Base-by-base conservation (phyloP, 176 grass and related monocot genomes). In the Aegilops tauschii region DNA sequence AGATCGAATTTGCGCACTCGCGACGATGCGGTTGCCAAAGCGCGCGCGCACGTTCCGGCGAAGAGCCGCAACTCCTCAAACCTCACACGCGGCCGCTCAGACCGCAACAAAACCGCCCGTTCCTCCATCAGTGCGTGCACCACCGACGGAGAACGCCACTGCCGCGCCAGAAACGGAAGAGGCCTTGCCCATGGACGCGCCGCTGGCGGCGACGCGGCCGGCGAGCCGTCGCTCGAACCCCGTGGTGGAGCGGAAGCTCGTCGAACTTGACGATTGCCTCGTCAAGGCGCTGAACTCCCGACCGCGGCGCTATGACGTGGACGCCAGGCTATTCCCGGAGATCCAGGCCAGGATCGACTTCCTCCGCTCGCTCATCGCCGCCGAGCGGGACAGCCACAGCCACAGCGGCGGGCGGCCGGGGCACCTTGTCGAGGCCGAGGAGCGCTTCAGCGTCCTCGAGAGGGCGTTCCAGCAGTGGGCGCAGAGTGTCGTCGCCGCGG, bases 341-440 rank as follows among this genome's bases (percentile, higher is more conserved):
- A 88, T 91, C 68, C 29, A 31, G 50, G 12, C 18, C 28, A 47
- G 39, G 59, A 63, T 23, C 11, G 62, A 77, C 49, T 91, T 88
- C 82, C 85, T 91, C 23, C 35, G 61, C 82, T 20, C 11, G n/a
- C 86, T 91, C 50, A 79, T 91, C 37, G 77, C 40, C 49, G 70
- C 86, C 37, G 86, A 91, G 77, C 12, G n/a, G 34, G 85, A 81
- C 3, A 63, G 36, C 81, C 68, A 81, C 3, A 63, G 36, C 81
- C 68, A 80, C 77, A 37, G 42, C 17, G 50, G 6, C 50, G 63
- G 17, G 61, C 50, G 4, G 21, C 76, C 47, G 2, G 69, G 3
- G 59, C 39, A 73, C 61, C 76, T 87, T 17, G 76, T 16, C 5
- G 86, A 81, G 2, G 70, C 36, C 30, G 30, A 88, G 86, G 71